Percentiles rank a stretch among this genome's conserved stretches.
Conservation (phyloP, 345 rosid species). For the Boechera stricta region DNA sequence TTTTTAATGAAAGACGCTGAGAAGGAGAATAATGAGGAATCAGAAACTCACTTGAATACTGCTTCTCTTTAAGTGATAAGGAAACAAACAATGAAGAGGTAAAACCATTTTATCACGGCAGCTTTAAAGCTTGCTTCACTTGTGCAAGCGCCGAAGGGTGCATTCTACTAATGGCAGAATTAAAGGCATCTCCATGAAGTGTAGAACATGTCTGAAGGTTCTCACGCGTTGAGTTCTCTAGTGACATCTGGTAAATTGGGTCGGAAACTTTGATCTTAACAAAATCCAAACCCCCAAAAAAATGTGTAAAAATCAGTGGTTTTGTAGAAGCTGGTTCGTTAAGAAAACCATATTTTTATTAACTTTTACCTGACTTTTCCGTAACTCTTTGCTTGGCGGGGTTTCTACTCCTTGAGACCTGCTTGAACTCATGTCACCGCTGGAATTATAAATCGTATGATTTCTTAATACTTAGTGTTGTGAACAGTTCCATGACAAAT, state of each 20-base stretch:
- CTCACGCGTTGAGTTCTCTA: conserved; percentile 81
- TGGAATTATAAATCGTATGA: conserved; percentile 47
- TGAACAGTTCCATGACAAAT: conserved; percentile 10
- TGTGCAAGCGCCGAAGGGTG: conserved; percentile 85
- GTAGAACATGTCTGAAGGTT: conserved; percentile 84
- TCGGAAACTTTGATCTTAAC: conserved; percentile 77
- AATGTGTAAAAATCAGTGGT: conserved; percentile 7
- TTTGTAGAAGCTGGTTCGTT: conserved; percentile 11
- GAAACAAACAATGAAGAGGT: conserved; percentile 25
- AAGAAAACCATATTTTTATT: neutral
- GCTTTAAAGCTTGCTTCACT: conserved; percentile 90
- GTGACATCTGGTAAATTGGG: conserved; percentile 76
- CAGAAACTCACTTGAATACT: conserved; percentile 42
- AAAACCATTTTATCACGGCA: conserved; percentile 47
- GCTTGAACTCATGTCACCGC: conserved; percentile 73
- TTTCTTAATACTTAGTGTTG: neutral
- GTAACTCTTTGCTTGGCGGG: conserved; percentile 76
- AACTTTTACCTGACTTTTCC: conserved; percentile 76
- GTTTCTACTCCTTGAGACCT: conserved; percentile 63
- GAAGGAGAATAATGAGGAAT: conserved; percentile 3
- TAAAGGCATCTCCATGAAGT: conserved; percentile 88
- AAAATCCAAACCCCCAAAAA: conserved; percentile 6
- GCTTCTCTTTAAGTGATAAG: conserved; percentile 22
- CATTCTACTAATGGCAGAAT: conserved; percentile 74
- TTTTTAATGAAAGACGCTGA: neutral